These are phyloP conservation scores for Verticillium albo-atrum DNA, from an alignment of 2,329 filamentous ascomycete species.

Conservation along the genomic window DNA sequence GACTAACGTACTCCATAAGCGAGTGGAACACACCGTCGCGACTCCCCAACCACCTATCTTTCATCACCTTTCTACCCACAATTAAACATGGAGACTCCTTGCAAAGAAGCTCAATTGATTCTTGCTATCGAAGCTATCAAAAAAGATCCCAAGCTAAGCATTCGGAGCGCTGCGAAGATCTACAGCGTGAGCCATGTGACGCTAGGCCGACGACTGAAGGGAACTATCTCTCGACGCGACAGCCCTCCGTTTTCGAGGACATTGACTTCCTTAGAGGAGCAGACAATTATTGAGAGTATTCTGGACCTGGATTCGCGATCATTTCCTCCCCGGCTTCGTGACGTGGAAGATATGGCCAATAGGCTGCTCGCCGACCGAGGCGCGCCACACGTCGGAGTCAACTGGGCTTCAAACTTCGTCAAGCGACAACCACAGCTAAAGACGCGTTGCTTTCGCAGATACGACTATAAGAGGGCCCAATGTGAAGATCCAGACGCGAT, in stretches of 20 bases:
- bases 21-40: too few species aligned
- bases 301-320: not conserved
- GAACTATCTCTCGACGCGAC: not conserved
- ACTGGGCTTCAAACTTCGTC: constrained; percentile 21
- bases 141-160: not conserved
- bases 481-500: constrained; percentile 18
- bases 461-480: constrained; percentile 17
- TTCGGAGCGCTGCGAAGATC: not conserved
- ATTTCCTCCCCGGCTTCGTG: constrained; percentile 2
- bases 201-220: not conserved
- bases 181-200: not conserved
- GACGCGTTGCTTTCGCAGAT: constrained; percentile 15
- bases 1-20: too few species aligned
- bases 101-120: not conserved
- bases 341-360: constrained; percentile 19
- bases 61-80: too few species aligned
- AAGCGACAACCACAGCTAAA: constrained; percentile 17
- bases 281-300: not conserved
- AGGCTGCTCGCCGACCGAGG: constrained; percentile 14
- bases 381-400: constrained; percentile 13
- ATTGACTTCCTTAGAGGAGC: not conserved
- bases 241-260: not conserved
- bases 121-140: not conserved
- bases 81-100: not conserved
- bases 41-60: too few species aligned